Base-by-base conservation (phyloP, 768 basidiomycete species). In the Suillus paluster region DNA sequence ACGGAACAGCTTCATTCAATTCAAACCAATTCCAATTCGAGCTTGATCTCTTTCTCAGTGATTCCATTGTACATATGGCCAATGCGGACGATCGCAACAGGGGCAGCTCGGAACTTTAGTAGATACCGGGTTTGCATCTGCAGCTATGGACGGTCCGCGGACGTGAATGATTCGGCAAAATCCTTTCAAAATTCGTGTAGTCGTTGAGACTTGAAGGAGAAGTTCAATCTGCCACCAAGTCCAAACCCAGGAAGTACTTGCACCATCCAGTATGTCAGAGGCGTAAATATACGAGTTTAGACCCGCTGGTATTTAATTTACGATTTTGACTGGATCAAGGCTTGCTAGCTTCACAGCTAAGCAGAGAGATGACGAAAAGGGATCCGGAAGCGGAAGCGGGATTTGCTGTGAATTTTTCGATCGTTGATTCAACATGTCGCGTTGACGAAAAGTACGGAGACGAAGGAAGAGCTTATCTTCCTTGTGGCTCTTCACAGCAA, bases 221-320 rank as follows among this genome's bases (percentile, higher is more conserved):
- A 33, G 53, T 23, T 38, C 9, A 19, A 19, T 17, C 8, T 30
- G 27, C 10, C 5, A 30, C 49, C 11, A 33, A n/a, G 15, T 10
- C 49, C 9, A 5, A 11, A 23, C 46, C 14, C 45, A 25, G 23
- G 30, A 30, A 30, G n/a, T n/a, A n/a, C 30, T 30, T 30, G 30
- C 19, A 6, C 41, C 42, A 6, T n/a, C 42, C n/a, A 9, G n/a
- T n/a, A 14, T 14, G n/a, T 10, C 42, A 50, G 27, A 50, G 49
- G 33, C 50, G 6, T n/a, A 21, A 14, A 30, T 14, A 21, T 36
- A 34, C 21, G 17, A 25, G 14, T 5, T 53, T 53, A 53, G 52
- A 53, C 34, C n/a, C 34, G 34, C 52, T 33, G 52, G 14, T 15
- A 53, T 53, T 23, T 53, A 33, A 53, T 53, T 53, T 34, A 52